These are phyloP conservation scores for Stagonosporopsis chrysanthemi DNA, from an alignment of 2,329 filamentous ascomycete genomes.

Conservation along the genomic window DNA sequence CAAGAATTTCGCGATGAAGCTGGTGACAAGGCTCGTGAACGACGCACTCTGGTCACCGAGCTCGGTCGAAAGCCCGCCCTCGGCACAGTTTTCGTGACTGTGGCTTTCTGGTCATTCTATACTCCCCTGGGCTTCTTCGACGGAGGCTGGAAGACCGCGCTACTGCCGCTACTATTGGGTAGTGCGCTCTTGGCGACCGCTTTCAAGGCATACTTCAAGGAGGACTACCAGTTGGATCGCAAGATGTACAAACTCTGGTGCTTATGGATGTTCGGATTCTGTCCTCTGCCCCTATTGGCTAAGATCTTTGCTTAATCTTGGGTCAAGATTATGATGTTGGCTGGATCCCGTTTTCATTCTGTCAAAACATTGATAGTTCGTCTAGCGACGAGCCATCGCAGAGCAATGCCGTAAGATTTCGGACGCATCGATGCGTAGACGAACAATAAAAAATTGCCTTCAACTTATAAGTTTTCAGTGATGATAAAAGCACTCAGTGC, in stretches of 20 bases:
- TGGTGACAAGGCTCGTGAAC: constrained; percentile 68
- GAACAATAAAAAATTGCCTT: no score
- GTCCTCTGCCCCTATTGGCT: constrained; percentile 20
- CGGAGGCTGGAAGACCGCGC: constrained; percentile 10
- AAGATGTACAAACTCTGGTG: constrained; percentile 27
- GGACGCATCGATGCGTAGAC: no score
- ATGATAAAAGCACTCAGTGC: no score
- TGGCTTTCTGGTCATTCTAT: constrained; percentile 24
- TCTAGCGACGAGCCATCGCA: background rate
- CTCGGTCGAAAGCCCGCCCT: constrained; percentile 54
- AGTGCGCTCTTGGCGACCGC: constrained; percentile 8
- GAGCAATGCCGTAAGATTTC: background rate
- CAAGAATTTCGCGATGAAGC: constrained; percentile 51
- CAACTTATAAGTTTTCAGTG: no score
- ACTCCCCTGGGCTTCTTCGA: constrained; percentile 16
- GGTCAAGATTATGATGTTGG: background rate
- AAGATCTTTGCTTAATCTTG: background rate
- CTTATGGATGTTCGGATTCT: constrained; percentile 27
- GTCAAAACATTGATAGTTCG: background rate
- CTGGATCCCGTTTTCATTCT: background rate
- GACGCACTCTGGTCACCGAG: constrained; percentile 86
- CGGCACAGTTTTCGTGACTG: constrained; percentile 18
- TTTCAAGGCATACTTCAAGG: background rate
- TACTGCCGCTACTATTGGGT: constrained; percentile 15
- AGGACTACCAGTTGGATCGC: constrained; percentile 14